These are phyloP conservation scores for Mycena haematopus DNA, from an alignment of 768 basidiomycete genomes.

Conservation along the genomic window DNA sequence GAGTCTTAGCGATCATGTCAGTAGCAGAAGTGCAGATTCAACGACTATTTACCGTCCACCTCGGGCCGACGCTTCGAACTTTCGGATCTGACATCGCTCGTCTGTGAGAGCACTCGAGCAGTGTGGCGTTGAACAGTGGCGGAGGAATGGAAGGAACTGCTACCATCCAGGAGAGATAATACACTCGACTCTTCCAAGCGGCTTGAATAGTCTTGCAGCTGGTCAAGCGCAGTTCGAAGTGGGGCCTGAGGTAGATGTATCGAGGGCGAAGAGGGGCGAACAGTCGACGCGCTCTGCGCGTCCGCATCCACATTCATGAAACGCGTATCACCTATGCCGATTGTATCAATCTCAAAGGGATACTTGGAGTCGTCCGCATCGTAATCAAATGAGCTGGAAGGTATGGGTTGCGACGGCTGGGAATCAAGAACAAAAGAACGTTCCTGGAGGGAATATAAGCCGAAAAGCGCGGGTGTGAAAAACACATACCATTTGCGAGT, in stretches of 20 bases:
- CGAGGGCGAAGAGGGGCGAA: constrained; percentile 13
- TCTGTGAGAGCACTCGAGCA: neutral
- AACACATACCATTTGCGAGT: constrained; percentile 44
- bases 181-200: constrained; percentile 28
- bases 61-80: constrained; percentile 15
- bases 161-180: neutral
- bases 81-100: neutral
- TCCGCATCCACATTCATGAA: constrained; percentile 11
- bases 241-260: neutral
- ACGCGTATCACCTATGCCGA: constrained; percentile 17
- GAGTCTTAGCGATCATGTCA: neutral
- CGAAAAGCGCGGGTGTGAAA: neutral
- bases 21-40: neutral
- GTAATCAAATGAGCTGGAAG: constrained; percentile 19
- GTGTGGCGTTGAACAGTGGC: constrained; percentile 1
- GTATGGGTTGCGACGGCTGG: constrained; percentile 32
- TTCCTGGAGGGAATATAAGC: constrained; percentile 1
- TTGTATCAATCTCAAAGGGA: constrained; percentile 17
- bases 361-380: constrained; percentile 21
- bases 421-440: constrained; percentile 38
- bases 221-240: constrained; percentile 15
- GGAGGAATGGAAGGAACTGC: constrained; percentile 9
- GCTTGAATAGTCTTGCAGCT: constrained; percentile 34
- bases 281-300: constrained; percentile 17
- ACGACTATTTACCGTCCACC: constrained; percentile 1